phyloP scores from a whole-genome alignment of 768 basidiomycete genomes.

The Auriculariales sp. region DNA sequence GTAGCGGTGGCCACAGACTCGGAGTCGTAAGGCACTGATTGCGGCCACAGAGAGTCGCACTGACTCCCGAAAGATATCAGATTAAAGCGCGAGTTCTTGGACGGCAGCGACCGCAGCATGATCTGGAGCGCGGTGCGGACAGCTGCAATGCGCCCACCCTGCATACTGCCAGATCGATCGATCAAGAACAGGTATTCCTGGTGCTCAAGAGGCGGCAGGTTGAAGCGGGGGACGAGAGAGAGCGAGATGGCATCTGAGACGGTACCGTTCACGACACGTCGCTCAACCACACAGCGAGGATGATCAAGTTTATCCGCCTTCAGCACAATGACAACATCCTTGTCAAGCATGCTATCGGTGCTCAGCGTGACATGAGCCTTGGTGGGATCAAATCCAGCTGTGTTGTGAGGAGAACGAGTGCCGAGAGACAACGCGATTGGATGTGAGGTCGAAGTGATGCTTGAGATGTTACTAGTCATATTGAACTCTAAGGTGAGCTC shows the following conservation, averaged over 20 bases:
- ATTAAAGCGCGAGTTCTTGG: slow-evolving; percentile 31
- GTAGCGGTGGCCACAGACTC: slow-evolving; percentile 5
- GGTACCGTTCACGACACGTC: background rate
- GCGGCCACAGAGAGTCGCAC: slow-evolving; percentile 20
- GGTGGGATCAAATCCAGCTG: slow-evolving; percentile 12
- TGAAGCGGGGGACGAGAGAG: slow-evolving; percentile 38
- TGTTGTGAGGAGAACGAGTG: slow-evolving; percentile 25
- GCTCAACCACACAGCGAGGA: slow-evolving; percentile 43
- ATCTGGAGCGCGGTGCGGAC: slow-evolving; percentile 17
- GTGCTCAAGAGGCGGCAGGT: slow-evolving; percentile 22
- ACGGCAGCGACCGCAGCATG: slow-evolving; percentile 26
- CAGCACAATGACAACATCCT: slow-evolving; percentile 38
- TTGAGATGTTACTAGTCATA: slow-evolving; percentile 6
- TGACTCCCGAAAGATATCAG: slow-evolving; percentile 36
- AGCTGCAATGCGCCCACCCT: slow-evolving; percentile 5
- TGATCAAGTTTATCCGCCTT: slow-evolving; percentile 33
- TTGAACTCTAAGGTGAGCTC: slow-evolving; percentile 7
- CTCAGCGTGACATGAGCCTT: slow-evolving; percentile 3
- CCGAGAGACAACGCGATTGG: background rate
- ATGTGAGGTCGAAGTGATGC: slow-evolving; percentile 11
- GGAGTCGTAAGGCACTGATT: slow-evolving; percentile 12
- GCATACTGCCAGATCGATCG: slow-evolving; percentile 47
- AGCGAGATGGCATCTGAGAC: slow-evolving; percentile 23
- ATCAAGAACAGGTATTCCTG: slow-evolving; percentile 51
- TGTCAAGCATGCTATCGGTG: slow-evolving; percentile 26